Percentiles rank a stretch among this genome's conserved stretches.
Conservation (phyloP, 2,329 filamentous ascomycete species). For the Colletotrichum sp. region DNA sequence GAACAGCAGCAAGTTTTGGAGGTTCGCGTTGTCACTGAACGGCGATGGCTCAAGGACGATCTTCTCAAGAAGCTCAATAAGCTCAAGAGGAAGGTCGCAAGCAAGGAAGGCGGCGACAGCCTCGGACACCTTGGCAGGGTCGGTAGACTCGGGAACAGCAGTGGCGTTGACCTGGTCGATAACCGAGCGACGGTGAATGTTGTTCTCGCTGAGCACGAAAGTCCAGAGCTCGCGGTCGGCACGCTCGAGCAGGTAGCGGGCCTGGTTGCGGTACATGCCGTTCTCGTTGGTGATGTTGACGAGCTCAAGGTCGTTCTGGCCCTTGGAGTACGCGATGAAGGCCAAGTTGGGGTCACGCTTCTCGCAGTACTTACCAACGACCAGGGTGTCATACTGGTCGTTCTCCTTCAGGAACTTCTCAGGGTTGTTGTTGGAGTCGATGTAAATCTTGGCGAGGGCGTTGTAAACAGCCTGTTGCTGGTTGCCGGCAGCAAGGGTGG, state of each 20-base stretch:
- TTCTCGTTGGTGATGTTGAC: slow-evolving; percentile 99
- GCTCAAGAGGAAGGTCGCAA: slow-evolving; percentile 87
- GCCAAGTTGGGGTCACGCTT: slow-evolving; percentile 97
- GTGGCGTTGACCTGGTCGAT: slow-evolving; percentile 97
- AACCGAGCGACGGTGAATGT: slow-evolving; percentile 90
- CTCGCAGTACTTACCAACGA: slow-evolving; percentile 97
- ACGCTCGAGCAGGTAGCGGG: slow-evolving; percentile 90
- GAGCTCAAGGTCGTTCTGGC: slow-evolving; percentile 95
- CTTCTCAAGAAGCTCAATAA: slow-evolving; percentile 98
- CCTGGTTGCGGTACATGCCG: slow-evolving; percentile 99
- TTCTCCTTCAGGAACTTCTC: slow-evolving; percentile 98
- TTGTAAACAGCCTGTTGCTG: slow-evolving; percentile 98
- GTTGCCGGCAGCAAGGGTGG: slow-evolving; percentile 86
- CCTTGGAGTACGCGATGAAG: slow-evolving; percentile 94
- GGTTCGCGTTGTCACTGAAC: slow-evolving; percentile 95
- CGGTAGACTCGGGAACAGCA: slow-evolving; percentile 89
- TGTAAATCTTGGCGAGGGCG: slow-evolving; percentile 98
- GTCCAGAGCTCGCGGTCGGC: slow-evolving; percentile 90
- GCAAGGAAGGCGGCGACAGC: slow-evolving; percentile 93
- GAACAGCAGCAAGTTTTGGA: slow-evolving; percentile 95
- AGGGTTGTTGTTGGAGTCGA: slow-evolving; percentile 97
- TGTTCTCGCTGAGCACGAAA: slow-evolving; percentile 95
- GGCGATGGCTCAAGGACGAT: slow-evolving; percentile 99
- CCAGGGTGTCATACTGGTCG: slow-evolving; percentile 91
- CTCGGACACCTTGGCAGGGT: slow-evolving; percentile 93